Evolutionary conservation across 208 protist species (phyloP).

Genomic region (Acanthamoeba royreba): DNA sequence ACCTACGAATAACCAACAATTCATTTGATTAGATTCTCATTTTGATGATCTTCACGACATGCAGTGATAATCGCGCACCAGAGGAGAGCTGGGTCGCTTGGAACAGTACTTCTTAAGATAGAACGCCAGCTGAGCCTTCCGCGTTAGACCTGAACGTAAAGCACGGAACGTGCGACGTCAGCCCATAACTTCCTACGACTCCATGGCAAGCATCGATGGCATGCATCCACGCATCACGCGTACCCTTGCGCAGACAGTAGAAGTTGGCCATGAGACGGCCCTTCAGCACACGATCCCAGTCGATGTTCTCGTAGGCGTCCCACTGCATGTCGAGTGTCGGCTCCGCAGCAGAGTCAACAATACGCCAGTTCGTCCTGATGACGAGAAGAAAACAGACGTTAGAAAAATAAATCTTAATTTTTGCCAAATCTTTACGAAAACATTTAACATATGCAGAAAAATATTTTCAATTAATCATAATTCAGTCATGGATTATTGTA

Average conservation of each 20-base stretch:
- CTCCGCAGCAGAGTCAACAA: not conserved
- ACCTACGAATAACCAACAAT: not conserved
- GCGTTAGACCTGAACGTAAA: not conserved
- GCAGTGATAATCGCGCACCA: not conserved
- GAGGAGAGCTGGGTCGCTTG: not conserved
- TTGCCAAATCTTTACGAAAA: no score
- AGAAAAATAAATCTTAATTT: no score
- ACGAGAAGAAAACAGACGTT: no score
- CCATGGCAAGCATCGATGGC: no score
- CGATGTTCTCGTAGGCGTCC: not conserved
- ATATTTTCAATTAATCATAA: no score
- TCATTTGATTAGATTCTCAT: no score
- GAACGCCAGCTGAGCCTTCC: not conserved
- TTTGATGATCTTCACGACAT: no score
- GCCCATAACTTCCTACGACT: no score
- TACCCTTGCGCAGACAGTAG: slow-evolving; percentile 4
- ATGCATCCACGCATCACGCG: no score
- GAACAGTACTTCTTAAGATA: slow-evolving; percentile 5
- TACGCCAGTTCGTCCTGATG: not conserved
- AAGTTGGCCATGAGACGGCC: slow-evolving; percentile 22
- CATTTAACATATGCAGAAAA: no score
- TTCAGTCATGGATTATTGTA: no score
- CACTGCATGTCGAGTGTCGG: not conserved
- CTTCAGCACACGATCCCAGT: slow-evolving; percentile 25
- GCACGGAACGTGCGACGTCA: no score